Conservation (phyloP, 2,329 filamentous ascomycete genomes). For the Sporothrix globosa region DNA sequence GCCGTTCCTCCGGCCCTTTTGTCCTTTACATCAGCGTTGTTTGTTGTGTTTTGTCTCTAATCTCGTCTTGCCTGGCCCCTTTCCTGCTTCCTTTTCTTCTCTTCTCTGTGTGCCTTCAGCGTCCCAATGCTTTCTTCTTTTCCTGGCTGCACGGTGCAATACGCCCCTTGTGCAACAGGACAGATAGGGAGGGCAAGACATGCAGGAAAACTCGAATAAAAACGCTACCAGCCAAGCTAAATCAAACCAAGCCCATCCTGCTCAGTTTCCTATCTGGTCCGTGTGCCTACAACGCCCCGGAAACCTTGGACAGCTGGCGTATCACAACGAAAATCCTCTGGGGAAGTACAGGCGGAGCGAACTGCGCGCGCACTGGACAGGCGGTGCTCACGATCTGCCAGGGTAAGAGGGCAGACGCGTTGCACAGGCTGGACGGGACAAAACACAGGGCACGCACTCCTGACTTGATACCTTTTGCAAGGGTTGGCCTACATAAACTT, state of each 20-base stretch:
- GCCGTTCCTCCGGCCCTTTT: slow-evolving; percentile 15
- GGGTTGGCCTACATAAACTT: background rate
- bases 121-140: background rate
- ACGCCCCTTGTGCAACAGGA: slow-evolving; percentile 18
- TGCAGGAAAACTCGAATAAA: slow-evolving; percentile 2
- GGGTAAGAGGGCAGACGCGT: background rate
- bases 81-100: background rate
- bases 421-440: background rate
- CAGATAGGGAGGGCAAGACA: slow-evolving; percentile 23
- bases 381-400: slow-evolving; percentile 11
- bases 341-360: slow-evolving; percentile 11
- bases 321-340: slow-evolving; percentile 23
- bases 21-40: background rate
- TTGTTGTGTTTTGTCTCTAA: background rate
- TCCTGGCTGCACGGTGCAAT: slow-evolving; percentile 1
- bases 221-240: slow-evolving; percentile 8
- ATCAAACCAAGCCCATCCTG: background rate
- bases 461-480: background rate
- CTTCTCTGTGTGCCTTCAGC: background rate
- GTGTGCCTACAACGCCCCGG: slow-evolving; percentile 17
- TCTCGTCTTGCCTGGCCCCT: background rate
- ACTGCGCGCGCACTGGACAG: slow-evolving; percentile 14
- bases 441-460: background rate
- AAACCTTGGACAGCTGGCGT: slow-evolving; percentile 1
- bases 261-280: slow-evolving; percentile 7